phyloP scores from a whole-genome alignment of 2,329 filamentous ascomycete genomes.

The Talaromyces islandicus region DNA sequence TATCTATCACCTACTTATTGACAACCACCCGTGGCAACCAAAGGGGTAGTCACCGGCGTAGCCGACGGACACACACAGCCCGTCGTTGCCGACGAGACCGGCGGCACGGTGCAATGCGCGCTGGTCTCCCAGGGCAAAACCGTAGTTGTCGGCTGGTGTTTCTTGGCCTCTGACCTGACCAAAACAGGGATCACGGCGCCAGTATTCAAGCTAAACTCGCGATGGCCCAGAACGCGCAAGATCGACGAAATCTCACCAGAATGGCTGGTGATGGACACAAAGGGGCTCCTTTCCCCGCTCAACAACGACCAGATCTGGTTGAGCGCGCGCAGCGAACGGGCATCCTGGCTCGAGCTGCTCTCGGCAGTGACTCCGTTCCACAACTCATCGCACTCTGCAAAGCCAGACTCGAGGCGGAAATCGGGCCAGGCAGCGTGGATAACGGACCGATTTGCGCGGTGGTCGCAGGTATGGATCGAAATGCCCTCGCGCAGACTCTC shows the following conservation, averaged over 20 bases:
- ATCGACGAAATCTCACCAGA: constrained; percentile 52
- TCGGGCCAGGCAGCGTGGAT: constrained; percentile 45
- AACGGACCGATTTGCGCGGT: constrained; percentile 41
- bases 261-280: constrained; percentile 52
- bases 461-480: constrained; percentile 56
- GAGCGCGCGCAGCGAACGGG: constrained; percentile 20
- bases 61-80: constrained; percentile 27
- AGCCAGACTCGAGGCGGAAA: constrained; percentile 47
- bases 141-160: constrained; percentile 15
- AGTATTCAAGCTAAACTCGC: constrained; percentile 40
- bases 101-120: constrained; percentile 28
- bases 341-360: constrained; percentile 42
- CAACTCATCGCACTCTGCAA: constrained; percentile 48
- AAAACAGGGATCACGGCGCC: constrained; percentile 48
- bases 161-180: constrained; percentile 35
- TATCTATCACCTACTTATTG: neutral
- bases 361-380: constrained; percentile 48
- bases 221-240: constrained; percentile 40
- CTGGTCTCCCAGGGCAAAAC: constrained; percentile 22
- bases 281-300: constrained; percentile 20
- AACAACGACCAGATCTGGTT: neutral
- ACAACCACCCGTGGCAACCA: constrained; percentile 11
- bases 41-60: constrained; percentile 22
- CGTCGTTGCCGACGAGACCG: constrained; percentile 21
- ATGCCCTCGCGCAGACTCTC: constrained; percentile 54